These are phyloP conservation scores for Cyclotella baltica DNA, from an alignment of 108 stramenopile species.

Conservation along the genomic window DNA sequence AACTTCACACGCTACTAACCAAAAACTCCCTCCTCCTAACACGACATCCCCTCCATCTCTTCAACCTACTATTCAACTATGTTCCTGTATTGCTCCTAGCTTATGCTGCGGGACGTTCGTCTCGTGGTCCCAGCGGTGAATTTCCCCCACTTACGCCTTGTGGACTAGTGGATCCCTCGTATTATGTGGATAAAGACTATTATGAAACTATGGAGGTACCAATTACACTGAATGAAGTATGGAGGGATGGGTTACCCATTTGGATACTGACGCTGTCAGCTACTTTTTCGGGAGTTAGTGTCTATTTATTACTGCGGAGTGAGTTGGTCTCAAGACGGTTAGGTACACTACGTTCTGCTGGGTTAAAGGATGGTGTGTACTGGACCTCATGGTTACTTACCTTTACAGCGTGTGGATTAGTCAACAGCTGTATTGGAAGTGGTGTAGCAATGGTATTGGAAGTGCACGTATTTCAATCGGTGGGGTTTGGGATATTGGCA, in stretches of 20 bases:
- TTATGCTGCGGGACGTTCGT: neutral
- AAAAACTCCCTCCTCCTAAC: neutral
- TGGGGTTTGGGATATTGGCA: conserved; percentile 50
- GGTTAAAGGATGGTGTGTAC: conserved; percentile 48
- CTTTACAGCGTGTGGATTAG: conserved; percentile 30
- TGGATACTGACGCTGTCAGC: conserved; percentile 60
- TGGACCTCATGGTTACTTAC: conserved; percentile 57
- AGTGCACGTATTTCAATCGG: conserved; percentile 40
- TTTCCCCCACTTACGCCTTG: conserved; percentile 51
- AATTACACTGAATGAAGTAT: conserved; percentile 55
- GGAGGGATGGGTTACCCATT: conserved; percentile 48
- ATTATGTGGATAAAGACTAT: neutral
- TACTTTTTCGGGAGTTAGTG: conserved; percentile 46
- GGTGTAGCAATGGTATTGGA: conserved; percentile 29
- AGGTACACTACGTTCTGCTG: conserved; percentile 52
- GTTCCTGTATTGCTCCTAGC: neutral
- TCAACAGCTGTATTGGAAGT: conserved; percentile 52
- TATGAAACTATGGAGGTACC: conserved; percentile 12
- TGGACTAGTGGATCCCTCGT: conserved; percentile 49
- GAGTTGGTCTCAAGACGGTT: conserved; percentile 55
- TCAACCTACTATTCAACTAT: neutral
- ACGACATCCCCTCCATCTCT: neutral
- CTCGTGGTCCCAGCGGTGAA: conserved; percentile 27
- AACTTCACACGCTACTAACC: neutral
- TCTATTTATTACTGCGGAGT: conserved; percentile 45